Conservation (phyloP, 208 protist genomes). For the Trypanosoma scelopori region DNA sequence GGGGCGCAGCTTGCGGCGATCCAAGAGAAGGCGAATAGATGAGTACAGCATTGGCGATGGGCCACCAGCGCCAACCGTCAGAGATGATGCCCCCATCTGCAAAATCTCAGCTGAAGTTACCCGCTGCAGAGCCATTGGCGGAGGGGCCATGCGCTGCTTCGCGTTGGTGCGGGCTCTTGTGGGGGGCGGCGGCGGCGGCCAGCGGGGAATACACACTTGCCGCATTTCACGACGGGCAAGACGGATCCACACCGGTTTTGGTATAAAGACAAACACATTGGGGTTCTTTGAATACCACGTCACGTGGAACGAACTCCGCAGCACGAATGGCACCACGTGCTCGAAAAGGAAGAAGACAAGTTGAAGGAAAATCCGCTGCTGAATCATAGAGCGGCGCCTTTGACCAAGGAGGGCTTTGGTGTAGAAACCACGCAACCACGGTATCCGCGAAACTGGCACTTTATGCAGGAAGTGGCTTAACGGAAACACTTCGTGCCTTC, state of each 20-base stretch:
- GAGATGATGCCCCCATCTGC: not conserved
- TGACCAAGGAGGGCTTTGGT: constrained; percentile 23
- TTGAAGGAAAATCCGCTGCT: constrained; percentile 72
- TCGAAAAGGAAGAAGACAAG: constrained; percentile 67
- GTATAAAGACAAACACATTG: constrained; percentile 55
- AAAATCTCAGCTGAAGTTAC: constrained; percentile 10
- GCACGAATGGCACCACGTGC: constrained; percentile 56
- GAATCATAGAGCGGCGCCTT: constrained; percentile 47
- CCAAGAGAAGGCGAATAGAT: constrained; percentile 51
- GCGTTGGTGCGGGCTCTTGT: not conserved
- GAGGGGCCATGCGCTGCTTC: not conserved
- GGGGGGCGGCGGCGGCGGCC: not conserved
- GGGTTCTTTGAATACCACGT: constrained; percentile 56
- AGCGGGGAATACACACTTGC: constrained; percentile 12
- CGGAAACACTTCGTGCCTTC: constrained; percentile 42
- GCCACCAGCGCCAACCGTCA: not conserved
- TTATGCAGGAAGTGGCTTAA: constrained; percentile 53
- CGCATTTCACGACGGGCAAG: constrained; percentile 48
- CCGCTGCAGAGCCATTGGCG: constrained; percentile 18
- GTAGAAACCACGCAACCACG: constrained; percentile 65
- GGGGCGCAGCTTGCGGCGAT: constrained; percentile 68
- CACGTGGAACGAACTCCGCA: constrained; percentile 58
- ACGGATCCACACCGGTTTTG: constrained; percentile 44
- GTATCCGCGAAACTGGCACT: constrained; percentile 52
- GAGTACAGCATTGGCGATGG: constrained; percentile 40